Conservation (phyloP, 768 basidiomycete genomes). For the Thelephora aurantiotincta region DNA sequence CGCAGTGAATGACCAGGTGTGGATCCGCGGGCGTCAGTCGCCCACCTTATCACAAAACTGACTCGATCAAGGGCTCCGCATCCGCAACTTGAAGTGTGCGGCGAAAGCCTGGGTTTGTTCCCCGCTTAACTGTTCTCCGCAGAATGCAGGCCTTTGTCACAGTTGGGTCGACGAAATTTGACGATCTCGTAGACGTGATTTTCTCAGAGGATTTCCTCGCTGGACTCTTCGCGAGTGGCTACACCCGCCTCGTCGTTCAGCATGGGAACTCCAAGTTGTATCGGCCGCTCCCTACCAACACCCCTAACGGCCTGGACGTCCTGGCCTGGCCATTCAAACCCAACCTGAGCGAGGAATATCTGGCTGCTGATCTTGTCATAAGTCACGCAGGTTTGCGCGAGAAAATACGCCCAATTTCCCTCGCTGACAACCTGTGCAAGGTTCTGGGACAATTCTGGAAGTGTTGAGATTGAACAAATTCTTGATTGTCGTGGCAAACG, state of each 20-base stretch:
- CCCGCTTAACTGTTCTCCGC: neutral
- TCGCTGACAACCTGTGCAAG: conserved; percentile 23
- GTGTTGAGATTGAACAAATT: conserved; percentile 61
- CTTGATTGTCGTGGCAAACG: conserved; percentile 82
- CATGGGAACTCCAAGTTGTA: conserved; percentile 56
- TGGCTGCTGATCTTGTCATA: conserved; percentile 63
- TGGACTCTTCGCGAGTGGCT: conserved; percentile 40
- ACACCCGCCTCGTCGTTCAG: conserved; percentile 54
- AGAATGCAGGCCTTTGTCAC: conserved; percentile 52
- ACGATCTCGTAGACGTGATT: conserved; percentile 48
- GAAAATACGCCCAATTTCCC: neutral
- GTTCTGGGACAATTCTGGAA: conserved; percentile 90
- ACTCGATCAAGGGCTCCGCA: too few relatives aligned
- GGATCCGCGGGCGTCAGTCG: too few relatives aligned
- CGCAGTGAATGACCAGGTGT: too few relatives aligned
- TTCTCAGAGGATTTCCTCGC: conserved; percentile 44
- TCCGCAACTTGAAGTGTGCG: too few relatives aligned
- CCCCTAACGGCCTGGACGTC: conserved; percentile 21
- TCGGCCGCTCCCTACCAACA: conserved; percentile 12
- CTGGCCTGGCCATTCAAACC: conserved; percentile 65
- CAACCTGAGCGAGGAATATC: conserved; percentile 51
- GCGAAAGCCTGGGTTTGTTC: too few relatives aligned
- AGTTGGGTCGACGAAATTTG: conserved; percentile 83
- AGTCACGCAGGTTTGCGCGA: conserved; percentile 68
- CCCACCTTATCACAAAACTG: too few relatives aligned